Conservation (phyloP, 164 flowering plant genomes). For the Aristolochia fimbriata region DNA sequence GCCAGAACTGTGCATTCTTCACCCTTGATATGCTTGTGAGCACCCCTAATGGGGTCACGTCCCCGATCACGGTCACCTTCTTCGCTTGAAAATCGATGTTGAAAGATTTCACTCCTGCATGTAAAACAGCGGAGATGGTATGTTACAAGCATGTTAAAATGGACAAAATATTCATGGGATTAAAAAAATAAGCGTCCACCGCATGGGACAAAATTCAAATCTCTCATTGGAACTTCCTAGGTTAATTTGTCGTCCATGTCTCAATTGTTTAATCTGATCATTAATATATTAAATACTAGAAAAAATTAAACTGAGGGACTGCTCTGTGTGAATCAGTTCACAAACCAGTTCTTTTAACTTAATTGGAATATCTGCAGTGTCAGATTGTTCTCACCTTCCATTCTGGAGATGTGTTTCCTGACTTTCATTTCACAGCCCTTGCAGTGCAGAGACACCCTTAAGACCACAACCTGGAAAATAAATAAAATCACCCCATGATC, state of each 20-base stretch:
- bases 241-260: neutral
- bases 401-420: constrained; percentile 78
- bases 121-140: constrained; percentile 8
- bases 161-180: neutral
- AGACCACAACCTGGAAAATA: constrained; percentile 61
- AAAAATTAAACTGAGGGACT: too few relatives aligned
- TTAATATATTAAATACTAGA: too few relatives aligned
- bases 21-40: constrained; percentile 75
- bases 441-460: constrained; percentile 92
- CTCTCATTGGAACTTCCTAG: neutral
- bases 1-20: constrained; percentile 86
- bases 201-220: too few relatives aligned
- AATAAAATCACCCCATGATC: too few relatives aligned
- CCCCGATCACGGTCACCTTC: constrained; percentile 77
- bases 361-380: too few relatives aligned
- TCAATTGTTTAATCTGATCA: too few relatives aligned
- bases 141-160: neutral
- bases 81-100: constrained; percentile 62
- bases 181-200: neutral
- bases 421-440: constrained; percentile 93
- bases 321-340: too few relatives aligned
- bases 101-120: constrained; percentile 90
- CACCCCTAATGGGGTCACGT: constrained; percentile 67
- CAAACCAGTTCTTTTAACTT: too few relatives aligned
- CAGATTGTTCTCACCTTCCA: constrained; percentile 56